Evolutionary conservation across 2,329 filamentous ascomycete genomes (phyloP).

Genomic region (Paecilomyces sp.): DNA sequence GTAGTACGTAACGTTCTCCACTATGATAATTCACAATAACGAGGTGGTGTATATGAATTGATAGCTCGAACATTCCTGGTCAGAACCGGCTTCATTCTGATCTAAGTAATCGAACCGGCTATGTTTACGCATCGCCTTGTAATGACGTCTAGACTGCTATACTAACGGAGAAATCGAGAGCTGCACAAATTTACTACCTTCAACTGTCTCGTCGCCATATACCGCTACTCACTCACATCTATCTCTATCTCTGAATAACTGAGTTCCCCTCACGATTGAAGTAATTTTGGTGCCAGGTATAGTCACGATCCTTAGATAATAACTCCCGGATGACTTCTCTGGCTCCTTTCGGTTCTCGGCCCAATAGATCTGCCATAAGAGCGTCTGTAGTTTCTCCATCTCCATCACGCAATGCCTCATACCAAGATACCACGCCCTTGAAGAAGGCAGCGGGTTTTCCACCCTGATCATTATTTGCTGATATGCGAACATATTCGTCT

Average conservation of each 20-base stretch:
- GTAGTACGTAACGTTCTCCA: neutral
- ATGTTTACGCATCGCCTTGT: neutral
- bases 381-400: slow-evolving; percentile 37
- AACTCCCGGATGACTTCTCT: slow-evolving; percentile 25
- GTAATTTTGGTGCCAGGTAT: slow-evolving; percentile 43
- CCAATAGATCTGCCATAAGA: slow-evolving; percentile 38
- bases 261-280: slow-evolving; percentile 6
- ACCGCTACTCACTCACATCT: neutral
- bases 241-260: neutral
- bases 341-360: slow-evolving; percentile 35
- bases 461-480: slow-evolving; percentile 26
- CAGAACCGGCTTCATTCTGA: neutral
- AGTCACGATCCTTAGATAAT: slow-evolving; percentile 24
- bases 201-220: neutral
- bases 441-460: slow-evolving; percentile 34
- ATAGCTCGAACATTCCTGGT: neutral
- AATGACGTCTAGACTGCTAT: neutral
- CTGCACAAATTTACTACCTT: neutral
- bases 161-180: neutral
- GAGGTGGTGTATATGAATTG: neutral
- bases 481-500: slow-evolving; percentile 26
- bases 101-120: neutral
- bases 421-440: slow-evolving; percentile 35
- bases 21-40: neutral
- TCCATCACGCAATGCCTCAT: slow-evolving; percentile 38